A percentile compares a stretch with the other conserved stretches of the same genome.
phyloP scores from a whole-genome alignment of 148 eudicot species.

The Cornus controversa region DNA sequence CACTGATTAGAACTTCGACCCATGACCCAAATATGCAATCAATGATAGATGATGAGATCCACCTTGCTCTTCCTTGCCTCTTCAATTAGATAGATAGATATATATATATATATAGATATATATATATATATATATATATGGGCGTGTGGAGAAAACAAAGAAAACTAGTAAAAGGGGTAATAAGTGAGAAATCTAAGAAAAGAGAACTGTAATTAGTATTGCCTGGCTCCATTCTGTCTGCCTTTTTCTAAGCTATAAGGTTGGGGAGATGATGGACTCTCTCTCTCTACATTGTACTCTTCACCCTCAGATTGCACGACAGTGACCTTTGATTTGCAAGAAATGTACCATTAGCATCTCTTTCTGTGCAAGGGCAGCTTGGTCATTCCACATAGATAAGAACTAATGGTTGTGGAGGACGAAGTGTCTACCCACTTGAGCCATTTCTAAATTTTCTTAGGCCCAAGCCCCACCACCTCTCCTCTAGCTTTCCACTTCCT shows the following conservation, averaged over 20 bases:
- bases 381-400: not conserved
- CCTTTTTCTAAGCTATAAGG: constrained; percentile 7
- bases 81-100: no score
- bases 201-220: constrained; percentile 9
- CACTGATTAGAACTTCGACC: no score
- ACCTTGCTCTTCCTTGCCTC: not conserved
- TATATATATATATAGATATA: no score
- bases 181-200: not conserved
- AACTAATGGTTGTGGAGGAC: not conserved
- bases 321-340: not conserved
- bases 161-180: not conserved
- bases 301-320: not conserved
- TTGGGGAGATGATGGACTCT: no score
- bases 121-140: no score
- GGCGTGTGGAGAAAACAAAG: not conserved
- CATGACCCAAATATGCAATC: no score
- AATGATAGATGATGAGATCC: not conserved
- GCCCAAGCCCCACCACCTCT: not conserved
- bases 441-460: not conserved
- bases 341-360: not conserved
- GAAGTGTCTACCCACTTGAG: not conserved
- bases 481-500: not conserved
- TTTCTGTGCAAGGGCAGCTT: not conserved
- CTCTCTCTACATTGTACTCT: not conserved
- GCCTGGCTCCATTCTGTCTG: constrained; percentile 45